A percentile compares a stretch with the other conserved stretches of the same genome.
Conservation (phyloP, 202 grass and related monocot species). For the Zoysia matrella region DNA sequence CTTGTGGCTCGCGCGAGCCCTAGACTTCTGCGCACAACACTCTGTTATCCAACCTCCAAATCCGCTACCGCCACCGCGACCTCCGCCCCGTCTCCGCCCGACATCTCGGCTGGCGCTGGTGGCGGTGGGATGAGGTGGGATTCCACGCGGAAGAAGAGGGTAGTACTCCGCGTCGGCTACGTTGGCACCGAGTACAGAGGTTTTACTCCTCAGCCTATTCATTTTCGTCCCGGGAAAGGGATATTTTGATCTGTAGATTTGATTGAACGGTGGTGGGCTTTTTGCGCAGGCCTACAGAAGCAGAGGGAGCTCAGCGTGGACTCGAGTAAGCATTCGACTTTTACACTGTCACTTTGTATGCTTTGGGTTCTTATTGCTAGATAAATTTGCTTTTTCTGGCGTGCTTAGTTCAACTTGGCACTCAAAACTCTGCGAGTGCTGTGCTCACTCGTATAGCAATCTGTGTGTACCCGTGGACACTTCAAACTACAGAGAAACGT, state of each 20-base stretch:
- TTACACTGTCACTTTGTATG: not conserved
- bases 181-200: conserved; percentile 87
- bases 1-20: conserved; percentile 1
- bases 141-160: conserved; percentile 84
- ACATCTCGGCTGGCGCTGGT: conserved; percentile 17
- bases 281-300: conserved; percentile 78
- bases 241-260: not conserved
- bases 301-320: conserved; percentile 64
- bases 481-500: too few relatives aligned
- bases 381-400: not conserved
- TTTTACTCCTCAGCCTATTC: conserved; percentile 21
- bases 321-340: conserved; percentile 58
- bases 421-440: conserved; percentile 3
- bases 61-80: conserved; percentile 13
- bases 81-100: conserved; percentile 27
- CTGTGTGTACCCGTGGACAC: too few relatives aligned
- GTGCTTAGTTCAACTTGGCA: not conserved
- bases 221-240: not conserved
- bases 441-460: too few relatives aligned
- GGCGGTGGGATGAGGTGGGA: conserved; percentile 64
- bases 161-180: conserved; percentile 84
- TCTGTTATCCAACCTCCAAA: conserved; percentile 17
- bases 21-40: conserved; percentile 19
- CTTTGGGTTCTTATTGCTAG: conserved; percentile 12
- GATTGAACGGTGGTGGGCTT: conserved; percentile 14